A percentile compares a stretch with the other conserved stretches of the same genome.
These are phyloP conservation scores for Termitomyces sp. DNA, from an alignment of 768 basidiomycete species.

Conservation along the genomic window DNA sequence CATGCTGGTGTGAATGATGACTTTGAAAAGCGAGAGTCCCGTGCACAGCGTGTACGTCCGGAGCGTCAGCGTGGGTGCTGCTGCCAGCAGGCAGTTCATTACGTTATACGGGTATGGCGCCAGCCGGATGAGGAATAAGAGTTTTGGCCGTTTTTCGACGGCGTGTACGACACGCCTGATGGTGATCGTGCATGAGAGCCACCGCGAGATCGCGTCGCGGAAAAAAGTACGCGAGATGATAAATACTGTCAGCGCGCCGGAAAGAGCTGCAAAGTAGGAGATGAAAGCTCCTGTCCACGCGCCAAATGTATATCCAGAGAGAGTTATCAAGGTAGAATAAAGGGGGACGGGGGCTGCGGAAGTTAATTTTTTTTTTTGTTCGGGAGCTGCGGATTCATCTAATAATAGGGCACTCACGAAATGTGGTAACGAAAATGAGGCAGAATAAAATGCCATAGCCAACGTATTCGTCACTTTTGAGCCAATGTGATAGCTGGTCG, in stretches of 20 bases:
- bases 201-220: slow-evolving; percentile 63
- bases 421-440: slow-evolving; percentile 82
- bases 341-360: slow-evolving; percentile 77
- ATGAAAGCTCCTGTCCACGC: slow-evolving; percentile 79
- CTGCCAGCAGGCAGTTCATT: slow-evolving; percentile 91
- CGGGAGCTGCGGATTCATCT: neutral
- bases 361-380: neutral
- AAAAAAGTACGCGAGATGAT: slow-evolving; percentile 70
- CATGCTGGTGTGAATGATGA: slow-evolving; percentile 86
- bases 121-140: slow-evolving; percentile 87
- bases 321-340: slow-evolving; percentile 88
- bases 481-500: slow-evolving; percentile 75
- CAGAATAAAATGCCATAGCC: slow-evolving; percentile 78
- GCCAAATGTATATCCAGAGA: slow-evolving; percentile 90
- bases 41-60: slow-evolving; percentile 78
- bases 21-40: slow-evolving; percentile 80
- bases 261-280: slow-evolving; percentile 82
- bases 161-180: slow-evolving; percentile 81
- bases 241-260: slow-evolving; percentile 83
- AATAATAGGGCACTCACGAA: slow-evolving; percentile 51
- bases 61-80: slow-evolving; percentile 76
- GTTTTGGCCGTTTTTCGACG: slow-evolving; percentile 80
- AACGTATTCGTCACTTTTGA: slow-evolving; percentile 63
- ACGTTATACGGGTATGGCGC: slow-evolving; percentile 94
- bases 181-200: slow-evolving; percentile 64